Evolutionary conservation across 768 basidiomycete genomes (phyloP), one percentile per base, ranked within the genome.

Genomic region (Pleurotus citrinopileatus): DNA sequence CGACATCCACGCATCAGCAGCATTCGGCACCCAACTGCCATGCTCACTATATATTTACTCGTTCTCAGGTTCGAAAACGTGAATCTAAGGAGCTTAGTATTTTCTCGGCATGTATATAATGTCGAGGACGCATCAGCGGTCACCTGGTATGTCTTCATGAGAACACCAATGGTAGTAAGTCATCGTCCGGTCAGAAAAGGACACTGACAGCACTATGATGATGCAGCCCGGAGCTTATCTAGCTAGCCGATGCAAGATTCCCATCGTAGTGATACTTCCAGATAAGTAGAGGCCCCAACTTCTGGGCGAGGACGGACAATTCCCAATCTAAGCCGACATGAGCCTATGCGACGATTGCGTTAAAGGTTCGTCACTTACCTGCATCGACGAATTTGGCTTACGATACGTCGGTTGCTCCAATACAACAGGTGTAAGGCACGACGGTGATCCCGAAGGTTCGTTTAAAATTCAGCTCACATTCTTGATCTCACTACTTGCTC

Each of bases 301-400:
- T n/a, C n/a, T n/a, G n/a, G n/a, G n/a, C n/a, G n/a, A n/a, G n/a
- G n/a, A n/a, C n/a, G n/a, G n/a, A n/a, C n/a, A n/a, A n/a, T n/a
- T n/a, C n/a, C n/a, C n/a, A n/a, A n/a, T 19, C 38, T 40, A 5
- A 6, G n/a, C 7, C 38, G n/a, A 12, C 38, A 80, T 80, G 79
- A 73, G 73, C 62, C 65, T 79, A 45, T 80, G 78, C 62, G 55
- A 65, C 40, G 57, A 78, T 53, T 79, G 79, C 54, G 42, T 77
- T 28, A 63, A 64, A 56, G 77, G 78, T 77, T 54, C 25, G 66
- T 52, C 23, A n/a, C n/a, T n/a, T n/a, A n/a, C n/a, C n/a, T n/a
- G n/a, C n/a, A n/a, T n/a, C n/a, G n/a, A n/a, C n/a, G n/a, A n/a
- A n/a, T n/a, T n/a, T n/a, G n/a, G n/a, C n/a, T n/a, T n/a, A n/a